Evolutionary conservation across 441 rosid genomes (phyloP).

Genomic region (Raphanus hybrid): DNA sequence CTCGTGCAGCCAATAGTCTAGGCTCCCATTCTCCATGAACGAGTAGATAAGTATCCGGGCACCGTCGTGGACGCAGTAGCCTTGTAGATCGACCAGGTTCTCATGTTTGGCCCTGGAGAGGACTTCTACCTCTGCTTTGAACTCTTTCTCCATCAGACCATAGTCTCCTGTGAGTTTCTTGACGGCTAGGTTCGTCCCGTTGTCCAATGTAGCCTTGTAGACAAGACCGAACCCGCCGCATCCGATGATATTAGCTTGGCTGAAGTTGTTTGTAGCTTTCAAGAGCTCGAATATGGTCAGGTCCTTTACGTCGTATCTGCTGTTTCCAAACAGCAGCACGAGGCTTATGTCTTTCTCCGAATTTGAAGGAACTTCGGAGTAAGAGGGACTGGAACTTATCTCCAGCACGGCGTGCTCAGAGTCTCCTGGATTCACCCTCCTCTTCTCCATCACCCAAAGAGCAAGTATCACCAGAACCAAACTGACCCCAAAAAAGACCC

Average conservation of each 20-base stretch:
- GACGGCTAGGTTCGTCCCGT: conserved; percentile 70
- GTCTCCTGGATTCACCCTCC: conserved; percentile 71
- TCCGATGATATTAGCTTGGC: conserved; percentile 76
- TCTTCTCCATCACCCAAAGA: conserved; percentile 61
- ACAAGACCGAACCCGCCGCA: conserved; percentile 90
- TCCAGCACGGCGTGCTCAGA: conserved; percentile 61
- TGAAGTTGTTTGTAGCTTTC: conserved; percentile 76
- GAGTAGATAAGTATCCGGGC: conserved; percentile 67
- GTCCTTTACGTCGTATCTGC: conserved; percentile 56
- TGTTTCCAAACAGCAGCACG: conserved; percentile 62
- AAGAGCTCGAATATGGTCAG: conserved; percentile 68
- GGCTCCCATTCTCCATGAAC: conserved; percentile 81
- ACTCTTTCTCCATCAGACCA: conserved; percentile 82
- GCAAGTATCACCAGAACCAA: conserved; percentile 54
- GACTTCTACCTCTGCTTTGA: conserved; percentile 85
- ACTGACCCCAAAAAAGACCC: conserved; percentile 56
- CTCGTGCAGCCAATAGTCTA: conserved; percentile 85
- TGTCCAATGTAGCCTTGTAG: conserved; percentile 64
- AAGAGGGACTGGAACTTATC: conserved; percentile 52
- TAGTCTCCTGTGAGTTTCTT: conserved; percentile 84
- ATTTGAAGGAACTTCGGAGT: conserved; percentile 50
- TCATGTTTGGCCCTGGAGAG: conserved; percentile 79
- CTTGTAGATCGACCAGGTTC: conserved; percentile 79
- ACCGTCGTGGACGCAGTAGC: conserved; percentile 73
- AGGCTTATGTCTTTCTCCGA: conserved; percentile 62